Base-by-base conservation (phyloP, 768 basidiomycete genomes). In the Chalciporus pseudorubinellus region DNA sequence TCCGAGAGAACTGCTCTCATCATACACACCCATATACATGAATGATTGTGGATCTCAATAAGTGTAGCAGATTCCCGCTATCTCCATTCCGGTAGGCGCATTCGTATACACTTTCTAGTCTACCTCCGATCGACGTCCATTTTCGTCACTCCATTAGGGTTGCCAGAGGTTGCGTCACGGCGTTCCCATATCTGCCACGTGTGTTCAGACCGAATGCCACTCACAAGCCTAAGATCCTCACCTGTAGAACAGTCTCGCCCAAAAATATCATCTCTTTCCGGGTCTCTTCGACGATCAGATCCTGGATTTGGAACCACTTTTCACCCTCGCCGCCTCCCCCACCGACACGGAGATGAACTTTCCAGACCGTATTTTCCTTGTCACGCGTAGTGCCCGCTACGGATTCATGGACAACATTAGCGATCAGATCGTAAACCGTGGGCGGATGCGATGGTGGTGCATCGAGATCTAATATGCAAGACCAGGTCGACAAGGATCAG, bases 221-320 rank as follows among this genome's bases (percentile, higher is more conserved):
- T 26, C 20, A 22, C 16, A 48, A n/a, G 33, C 24, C 51, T 18
- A 36, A 44, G 40, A 39, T 41, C 8, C 62, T 52, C 55, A 94
- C 94, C 81, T 99, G 97, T 45, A 99, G 74, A 28, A 95, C 87
- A n/a, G 89, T 92, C 69, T 98, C 97, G 22, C 95, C 95, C 31
- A 99, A 74, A 67, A 97, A 94, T 48, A 99, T 95, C 92, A 99
- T 94, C 65, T 97, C 93, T 70, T 90, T 92, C 52, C 93, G 77
- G n/a, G 92, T 89, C 64, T 98, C 95, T 66, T 93, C 89, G 10
- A 99, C 95, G 54, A 95, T 89, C 51, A 99, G 76, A 73, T 99
- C 95, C 70, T 98, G 93, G 44, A 98, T 87, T 74, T 92, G 86
- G 68, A 91, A 89, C 97, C 97, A 98, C 65, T 88, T 92, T 70